phyloP scores from a whole-genome alignment of 2,329 filamentous ascomycete genomes.

The Arachnomyces sp. region DNA sequence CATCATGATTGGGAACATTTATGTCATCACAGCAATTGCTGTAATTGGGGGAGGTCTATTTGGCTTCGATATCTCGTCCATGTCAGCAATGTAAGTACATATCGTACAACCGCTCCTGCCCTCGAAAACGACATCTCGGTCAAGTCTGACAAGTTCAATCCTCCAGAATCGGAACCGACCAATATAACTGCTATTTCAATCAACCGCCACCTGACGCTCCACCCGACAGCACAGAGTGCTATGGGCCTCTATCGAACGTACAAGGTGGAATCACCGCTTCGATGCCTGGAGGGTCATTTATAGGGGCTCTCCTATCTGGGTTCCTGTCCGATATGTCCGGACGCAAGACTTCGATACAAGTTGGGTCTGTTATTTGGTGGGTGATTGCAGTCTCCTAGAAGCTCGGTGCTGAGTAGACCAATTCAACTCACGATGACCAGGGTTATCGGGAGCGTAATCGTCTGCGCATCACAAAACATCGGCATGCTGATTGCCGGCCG shows the following conservation, averaged over 20 bases:
- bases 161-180: too few relatives aligned
- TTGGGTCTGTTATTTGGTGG: conserved; percentile 29
- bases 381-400: conserved; percentile 2
- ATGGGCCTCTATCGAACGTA: conserved; percentile 37
- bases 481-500: conserved; percentile 16
- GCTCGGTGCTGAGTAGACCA: too few relatives aligned
- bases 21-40: conserved; percentile 49
- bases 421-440: conserved; percentile 38
- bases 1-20: conserved; percentile 46
- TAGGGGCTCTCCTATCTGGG: conserved; percentile 47
- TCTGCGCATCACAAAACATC: conserved; percentile 25
- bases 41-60: conserved; percentile 51
- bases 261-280: conserved; percentile 62
- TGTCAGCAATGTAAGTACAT: conserved; percentile 34
- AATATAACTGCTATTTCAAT: conserved; percentile 51
- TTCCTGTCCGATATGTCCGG: conserved; percentile 29
- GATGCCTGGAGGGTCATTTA: conserved; percentile 64
- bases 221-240: conserved; percentile 33
- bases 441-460: conserved; percentile 29
- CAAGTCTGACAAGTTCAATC: conserved; percentile 39
- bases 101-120: background rate
- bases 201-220: conserved; percentile 6
- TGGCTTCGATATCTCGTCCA: conserved; percentile 52
- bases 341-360: conserved; percentile 35
- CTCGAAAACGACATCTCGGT: background rate